Conservation (phyloP, 257 asterid genomes). For the Rubia yunnanensis region DNA sequence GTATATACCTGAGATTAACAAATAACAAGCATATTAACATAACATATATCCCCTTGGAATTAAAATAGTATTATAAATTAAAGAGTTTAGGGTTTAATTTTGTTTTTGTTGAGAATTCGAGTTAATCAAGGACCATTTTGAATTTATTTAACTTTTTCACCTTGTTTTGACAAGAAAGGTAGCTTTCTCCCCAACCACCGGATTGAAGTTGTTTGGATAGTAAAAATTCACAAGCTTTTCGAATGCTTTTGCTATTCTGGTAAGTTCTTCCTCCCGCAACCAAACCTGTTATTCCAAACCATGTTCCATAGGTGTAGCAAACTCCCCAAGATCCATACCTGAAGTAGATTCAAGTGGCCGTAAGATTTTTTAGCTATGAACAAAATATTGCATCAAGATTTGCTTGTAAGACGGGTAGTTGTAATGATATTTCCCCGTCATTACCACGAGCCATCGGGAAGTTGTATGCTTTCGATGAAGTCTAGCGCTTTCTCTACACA, state of each 20-base stretch:
- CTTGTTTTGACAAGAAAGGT: conserved; percentile 56
- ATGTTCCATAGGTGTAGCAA: conserved; percentile 70
- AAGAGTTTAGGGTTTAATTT: too few species aligned
- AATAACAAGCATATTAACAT: not conserved
- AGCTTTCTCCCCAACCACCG: conserved; percentile 87
- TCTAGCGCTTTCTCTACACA: conserved; percentile 42
- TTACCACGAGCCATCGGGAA: conserved; percentile 65
- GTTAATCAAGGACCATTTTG: too few species aligned
- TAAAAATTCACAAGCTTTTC: conserved; percentile 56
- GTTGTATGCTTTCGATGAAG: conserved; percentile 46
- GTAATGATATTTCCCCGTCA: not conserved
- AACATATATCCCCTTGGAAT: too few species aligned
- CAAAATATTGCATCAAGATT: not conserved
- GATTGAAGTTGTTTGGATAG: conserved; percentile 57
- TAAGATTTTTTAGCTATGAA: too few species aligned
- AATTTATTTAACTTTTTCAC: conserved; percentile 12
- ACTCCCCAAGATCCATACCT: conserved; percentile 84
- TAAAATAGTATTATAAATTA: too few species aligned
- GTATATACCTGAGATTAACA: conserved; percentile 43
- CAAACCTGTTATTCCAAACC: conserved; percentile 62
- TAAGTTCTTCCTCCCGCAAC: conserved; percentile 44
- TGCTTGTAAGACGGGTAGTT: not conserved
- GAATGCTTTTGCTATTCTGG: conserved; percentile 28
- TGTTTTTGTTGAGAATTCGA: too few species aligned
- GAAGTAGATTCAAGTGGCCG: not conserved